Conservation (phyloP, 495 filamentous ascomycete species). For the Lasiosphaeria ovina region DNA sequence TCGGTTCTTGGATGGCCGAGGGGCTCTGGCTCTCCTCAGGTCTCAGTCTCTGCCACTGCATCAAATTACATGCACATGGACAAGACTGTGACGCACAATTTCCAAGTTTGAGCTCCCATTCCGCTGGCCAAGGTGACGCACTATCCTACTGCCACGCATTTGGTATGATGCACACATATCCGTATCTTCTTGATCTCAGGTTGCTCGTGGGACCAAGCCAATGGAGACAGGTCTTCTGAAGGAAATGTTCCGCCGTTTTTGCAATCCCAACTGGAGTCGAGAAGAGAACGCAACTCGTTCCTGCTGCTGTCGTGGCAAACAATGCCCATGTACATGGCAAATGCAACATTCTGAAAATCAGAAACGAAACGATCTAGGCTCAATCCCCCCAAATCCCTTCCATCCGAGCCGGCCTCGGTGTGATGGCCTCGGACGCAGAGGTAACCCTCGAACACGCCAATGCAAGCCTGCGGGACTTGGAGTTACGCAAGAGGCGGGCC, state of each 20-base stretch:
- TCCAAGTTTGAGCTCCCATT: neutral
- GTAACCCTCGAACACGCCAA: conserved; percentile 7
- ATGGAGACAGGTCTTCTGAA: neutral
- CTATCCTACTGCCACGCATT: too few species aligned
- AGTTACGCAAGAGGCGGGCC: neutral
- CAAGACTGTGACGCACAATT: too few species aligned
- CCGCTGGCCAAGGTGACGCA: too few species aligned
- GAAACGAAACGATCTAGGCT: conserved; percentile 9
- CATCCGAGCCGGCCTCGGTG: neutral
- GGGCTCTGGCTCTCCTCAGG: too few species aligned
- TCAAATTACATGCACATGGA: too few species aligned
- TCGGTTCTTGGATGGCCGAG: too few species aligned
- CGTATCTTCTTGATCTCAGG: conserved; percentile 10
- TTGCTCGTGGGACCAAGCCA: conserved; percentile 9
- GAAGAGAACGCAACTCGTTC: neutral
- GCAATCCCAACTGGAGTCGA: conserved; percentile 5
- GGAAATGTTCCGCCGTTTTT: neutral
- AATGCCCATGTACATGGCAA: neutral
- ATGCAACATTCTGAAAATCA: neutral
- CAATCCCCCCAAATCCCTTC: neutral
- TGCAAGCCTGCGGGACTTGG: neutral
- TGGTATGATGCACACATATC: too few species aligned
- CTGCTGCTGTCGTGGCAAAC: neutral
- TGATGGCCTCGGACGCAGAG: neutral
- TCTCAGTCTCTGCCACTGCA: too few species aligned